Conservation (phyloP, 305 asterid species). For the Solanum hybrid region DNA sequence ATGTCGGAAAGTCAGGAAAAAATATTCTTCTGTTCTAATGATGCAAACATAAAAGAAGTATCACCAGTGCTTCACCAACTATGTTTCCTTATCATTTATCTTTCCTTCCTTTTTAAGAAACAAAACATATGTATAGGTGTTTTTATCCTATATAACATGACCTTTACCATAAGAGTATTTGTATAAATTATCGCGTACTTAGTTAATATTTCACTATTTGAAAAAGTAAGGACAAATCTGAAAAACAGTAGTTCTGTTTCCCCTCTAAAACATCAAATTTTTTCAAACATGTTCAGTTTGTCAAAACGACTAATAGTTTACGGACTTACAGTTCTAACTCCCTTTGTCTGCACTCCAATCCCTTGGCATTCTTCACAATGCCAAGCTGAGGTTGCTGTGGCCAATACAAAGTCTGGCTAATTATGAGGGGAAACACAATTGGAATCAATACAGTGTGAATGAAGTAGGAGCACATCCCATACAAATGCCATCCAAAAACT, state of each 20-base stretch:
- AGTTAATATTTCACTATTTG: neutral
- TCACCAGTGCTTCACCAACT: neutral
- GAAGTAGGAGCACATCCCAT: slow-evolving; percentile 73
- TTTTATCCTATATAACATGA: neutral
- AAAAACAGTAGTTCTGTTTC: neutral
- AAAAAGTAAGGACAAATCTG: neutral
- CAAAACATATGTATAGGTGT: neutral
- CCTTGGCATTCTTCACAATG: slow-evolving; percentile 3
- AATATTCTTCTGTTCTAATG: neutral
- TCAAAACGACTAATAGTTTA: neutral
- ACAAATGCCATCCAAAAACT: slow-evolving; percentile 57
- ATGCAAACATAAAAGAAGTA: neutral
- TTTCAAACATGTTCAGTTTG: neutral
- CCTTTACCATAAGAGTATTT: neutral
- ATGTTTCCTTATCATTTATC: neutral
- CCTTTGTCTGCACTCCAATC: slow-evolving; percentile 33
- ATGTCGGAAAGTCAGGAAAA: neutral
- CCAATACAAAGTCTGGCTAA: slow-evolving; percentile 56
- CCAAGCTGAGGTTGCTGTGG: slow-evolving; percentile 39
- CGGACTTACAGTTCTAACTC: slow-evolving; percentile 49
- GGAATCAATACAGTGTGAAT: slow-evolving; percentile 72
- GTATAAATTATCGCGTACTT: neutral
- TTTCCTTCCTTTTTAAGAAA: neutral
- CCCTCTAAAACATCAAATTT: neutral
- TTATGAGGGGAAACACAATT: slow-evolving; percentile 61